Evolutionary conservation across 2,329 filamentous ascomycete species (phyloP).

Genomic region (Hypoxylon sp.): DNA sequence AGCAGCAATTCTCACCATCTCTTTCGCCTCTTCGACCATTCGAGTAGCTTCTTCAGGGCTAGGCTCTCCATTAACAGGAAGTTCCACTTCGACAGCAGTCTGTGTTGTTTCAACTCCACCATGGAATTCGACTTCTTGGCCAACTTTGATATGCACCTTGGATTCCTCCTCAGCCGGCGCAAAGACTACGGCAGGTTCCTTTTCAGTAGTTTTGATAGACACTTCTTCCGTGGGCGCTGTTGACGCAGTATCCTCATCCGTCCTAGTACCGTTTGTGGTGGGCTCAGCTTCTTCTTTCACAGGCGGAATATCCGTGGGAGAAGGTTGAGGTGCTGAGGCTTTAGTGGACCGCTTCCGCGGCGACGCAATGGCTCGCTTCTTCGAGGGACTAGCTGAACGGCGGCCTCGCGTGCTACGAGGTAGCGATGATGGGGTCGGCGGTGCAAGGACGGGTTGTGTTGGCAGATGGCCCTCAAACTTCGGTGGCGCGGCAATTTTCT

Average conservation of each 20-base stretch:
- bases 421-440: conserved; percentile 63
- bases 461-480: conserved; percentile 73
- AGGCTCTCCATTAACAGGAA: conserved; percentile 78
- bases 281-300: conserved; percentile 51
- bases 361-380: conserved; percentile 65
- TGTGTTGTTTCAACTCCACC: conserved; percentile 75
- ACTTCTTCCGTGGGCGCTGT: conserved; percentile 55
- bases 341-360: conserved; percentile 68
- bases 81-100: conserved; percentile 80
- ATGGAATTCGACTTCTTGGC: conserved; percentile 65
- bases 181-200: conserved; percentile 63
- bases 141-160: conserved; percentile 77
- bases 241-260: conserved; percentile 63
- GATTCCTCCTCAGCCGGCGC: conserved; percentile 68
- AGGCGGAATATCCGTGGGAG: conserved; percentile 54
- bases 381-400: conserved; percentile 70
- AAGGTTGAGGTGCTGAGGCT: conserved; percentile 56
- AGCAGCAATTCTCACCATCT: conserved; percentile 84
- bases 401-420: conserved; percentile 64
- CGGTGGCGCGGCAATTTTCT: conserved; percentile 84
- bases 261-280: conserved; percentile 56
- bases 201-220: conserved; percentile 63
- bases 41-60: conserved; percentile 82
- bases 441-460: conserved; percentile 59
- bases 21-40: conserved; percentile 88